Evolutionary conservation across 495 filamentous ascomycete species (phyloP).

Genomic region (Penicillium atrosanguineum): DNA sequence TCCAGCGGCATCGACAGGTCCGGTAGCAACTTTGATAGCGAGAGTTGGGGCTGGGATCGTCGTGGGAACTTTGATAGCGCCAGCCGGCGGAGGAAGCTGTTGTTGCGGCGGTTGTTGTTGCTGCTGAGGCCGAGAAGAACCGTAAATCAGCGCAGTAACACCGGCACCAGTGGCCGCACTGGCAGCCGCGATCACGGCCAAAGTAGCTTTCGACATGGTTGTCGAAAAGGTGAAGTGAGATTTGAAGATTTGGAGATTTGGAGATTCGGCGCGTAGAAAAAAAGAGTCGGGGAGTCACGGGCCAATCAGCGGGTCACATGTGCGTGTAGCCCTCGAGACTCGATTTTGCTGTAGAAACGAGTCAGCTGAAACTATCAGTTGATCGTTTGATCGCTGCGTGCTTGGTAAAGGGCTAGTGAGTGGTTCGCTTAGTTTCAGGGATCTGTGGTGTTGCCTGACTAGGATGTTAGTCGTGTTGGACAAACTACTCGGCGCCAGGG

Average conservation of each 20-base stretch:
- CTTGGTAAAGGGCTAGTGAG: not conserved
- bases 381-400: not conserved
- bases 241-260: not conserved
- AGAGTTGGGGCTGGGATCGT: conserved; percentile 39
- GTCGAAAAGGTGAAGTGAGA: not conserved
- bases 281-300: conserved; percentile 12
- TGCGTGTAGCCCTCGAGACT: not conserved
- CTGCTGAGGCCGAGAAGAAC: conserved; percentile 38
- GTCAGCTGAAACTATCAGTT: conserved; percentile 1
- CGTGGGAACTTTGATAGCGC: conserved; percentile 20
- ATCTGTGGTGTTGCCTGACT: not conserved
- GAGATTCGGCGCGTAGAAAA: conserved; percentile 4
- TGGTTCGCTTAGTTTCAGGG: not conserved
- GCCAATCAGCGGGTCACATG: conserved; percentile 23
- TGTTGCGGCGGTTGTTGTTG: conserved; percentile 43
- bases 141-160: conserved; percentile 72
- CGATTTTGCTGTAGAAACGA: not conserved
- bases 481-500: too few relatives aligned
- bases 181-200: conserved; percentile 84
- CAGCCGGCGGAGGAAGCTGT: conserved; percentile 35
- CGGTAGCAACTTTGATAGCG: conserved; percentile 32
- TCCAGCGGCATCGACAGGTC: conserved; percentile 79
- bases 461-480: too few relatives aligned
- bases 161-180: conserved; percentile 87
- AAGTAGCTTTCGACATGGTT: conserved; percentile 77